Conservation (phyloP, 495 filamentous ascomycete genomes). For the Penicillium canescens region DNA sequence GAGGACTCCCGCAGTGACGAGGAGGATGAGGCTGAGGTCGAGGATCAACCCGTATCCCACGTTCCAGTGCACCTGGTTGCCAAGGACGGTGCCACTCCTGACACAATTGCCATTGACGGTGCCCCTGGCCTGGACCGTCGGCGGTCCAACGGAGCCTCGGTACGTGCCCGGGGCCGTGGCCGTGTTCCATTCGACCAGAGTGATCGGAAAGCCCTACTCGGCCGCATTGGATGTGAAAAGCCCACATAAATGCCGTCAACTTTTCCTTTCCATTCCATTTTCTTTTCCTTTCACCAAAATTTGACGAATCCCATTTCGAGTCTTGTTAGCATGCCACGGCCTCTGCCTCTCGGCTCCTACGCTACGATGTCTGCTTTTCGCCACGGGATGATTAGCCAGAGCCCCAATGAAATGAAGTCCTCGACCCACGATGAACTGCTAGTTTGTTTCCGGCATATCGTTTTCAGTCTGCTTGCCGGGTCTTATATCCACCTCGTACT, state of each 20-base stretch:
- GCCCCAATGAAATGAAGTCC: conserved; percentile 19
- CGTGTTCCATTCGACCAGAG: conserved; percentile 66
- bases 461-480: conserved; percentile 9
- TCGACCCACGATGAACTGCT: conserved; percentile 21
- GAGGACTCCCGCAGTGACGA: conserved; percentile 89
- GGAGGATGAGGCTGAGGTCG: conserved; percentile 67
- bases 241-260: conserved; percentile 28
- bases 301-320: conserved; percentile 19
- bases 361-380: background rate
- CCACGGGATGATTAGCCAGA: background rate
- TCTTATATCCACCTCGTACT: conserved; percentile 25
- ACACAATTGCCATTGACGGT: conserved; percentile 29
- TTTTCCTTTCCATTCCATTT: conserved; percentile 12
- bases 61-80: conserved; percentile 32
- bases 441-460: conserved; percentile 10
- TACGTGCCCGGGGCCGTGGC: conserved; percentile 37
- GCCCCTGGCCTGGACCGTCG: conserved; percentile 47
- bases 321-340: conserved; percentile 21
- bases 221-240: conserved; percentile 75
- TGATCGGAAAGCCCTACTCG: conserved; percentile 71
- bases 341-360: conserved; percentile 9
- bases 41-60: conserved; percentile 35
- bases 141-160: conserved; percentile 34
- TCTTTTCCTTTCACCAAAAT: conserved; percentile 14
- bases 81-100: conserved; percentile 29